Conservation (phyloP, 2,329 filamentous ascomycete species). For the Fusarium bulbicola region DNA sequence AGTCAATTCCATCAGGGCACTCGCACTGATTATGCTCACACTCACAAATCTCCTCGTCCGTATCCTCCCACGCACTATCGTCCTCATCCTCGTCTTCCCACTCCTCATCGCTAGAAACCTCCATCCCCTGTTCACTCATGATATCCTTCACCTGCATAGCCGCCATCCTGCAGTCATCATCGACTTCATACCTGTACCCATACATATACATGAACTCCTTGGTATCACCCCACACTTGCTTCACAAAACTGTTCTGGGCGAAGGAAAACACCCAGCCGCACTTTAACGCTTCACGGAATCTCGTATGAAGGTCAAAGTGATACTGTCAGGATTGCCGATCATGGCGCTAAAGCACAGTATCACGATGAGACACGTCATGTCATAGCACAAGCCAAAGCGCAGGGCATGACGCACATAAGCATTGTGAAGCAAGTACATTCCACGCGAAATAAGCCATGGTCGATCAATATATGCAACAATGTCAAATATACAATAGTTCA, state of each 20-base stretch:
- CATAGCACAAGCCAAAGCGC: not conserved
- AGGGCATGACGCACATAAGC: too few relatives aligned
- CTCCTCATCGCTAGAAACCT: not conserved
- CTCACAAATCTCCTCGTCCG: not conserved
- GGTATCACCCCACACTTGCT: not conserved
- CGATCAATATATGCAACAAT: not conserved
- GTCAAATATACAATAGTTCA: not conserved
- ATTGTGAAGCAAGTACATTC: not conserved
- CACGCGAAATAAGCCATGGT: constrained; percentile 2
- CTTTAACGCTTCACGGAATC: too few relatives aligned
- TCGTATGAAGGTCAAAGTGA: not conserved
- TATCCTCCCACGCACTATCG: not conserved
- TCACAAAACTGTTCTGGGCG: rapidly evolving
- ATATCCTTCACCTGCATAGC: not conserved
- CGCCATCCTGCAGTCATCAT: not conserved
- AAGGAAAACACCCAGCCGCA: not conserved
- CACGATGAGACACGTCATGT: not conserved
- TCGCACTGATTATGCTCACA: not conserved
- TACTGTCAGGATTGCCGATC: not conserved
- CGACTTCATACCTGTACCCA: not conserved
- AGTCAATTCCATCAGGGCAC: not conserved
- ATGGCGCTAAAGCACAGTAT: not conserved
- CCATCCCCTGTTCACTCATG: rapidly evolving
- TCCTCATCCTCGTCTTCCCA: not conserved
- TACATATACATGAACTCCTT: not conserved